Base-by-base conservation (phyloP, 345 rosid genomes). In the Nephelium lappaceum region DNA sequence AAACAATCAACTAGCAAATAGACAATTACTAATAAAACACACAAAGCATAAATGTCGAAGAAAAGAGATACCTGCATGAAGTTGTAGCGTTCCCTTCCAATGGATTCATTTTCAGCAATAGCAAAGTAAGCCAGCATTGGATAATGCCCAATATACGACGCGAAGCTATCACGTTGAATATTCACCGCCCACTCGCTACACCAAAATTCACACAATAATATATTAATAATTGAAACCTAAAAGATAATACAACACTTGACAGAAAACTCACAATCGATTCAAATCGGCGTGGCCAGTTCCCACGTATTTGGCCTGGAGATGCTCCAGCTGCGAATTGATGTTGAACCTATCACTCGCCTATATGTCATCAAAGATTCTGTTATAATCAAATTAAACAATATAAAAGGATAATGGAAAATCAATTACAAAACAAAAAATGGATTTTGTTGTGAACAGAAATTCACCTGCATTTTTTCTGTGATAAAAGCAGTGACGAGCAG, bases 341-440 rank as follows among this genome's bases (percentile, higher is more conserved):
- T 96, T 96, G 81, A 96, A 96, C 89, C 97, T 91, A 87, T 96
- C 98, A 78, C 99, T 96, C 57, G 97, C 97, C 99, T 96, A 90
- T 90, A 81, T 14, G 31, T 9, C 16, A 5, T 23, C 25, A 42
- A 61, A 61, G 12, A 2, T 73, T 23, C 3, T 16, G 4, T 23
- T 2, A 1, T n/a, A 1, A 43, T 11, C 14, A 43, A 42, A 69
- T 6, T 7, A n/a, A 36, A 38, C 7, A 21, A 21, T 5, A 21
- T 19, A 38, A 3, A 24, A 10, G 8, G 25, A 27, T 18, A 72
- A 19, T 5, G 4, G 7, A 15, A 8, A 51, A 16, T 3, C 25
- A 1, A 19, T 45, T 45, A 11, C 42, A 0, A 69, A 10, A 14
- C 19, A 10, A 15, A 45, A 14, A 2, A 9, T 38, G 0, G 43